Base-by-base conservation (phyloP, 177 flowering plant species). In the Vitis hybrid region DNA sequence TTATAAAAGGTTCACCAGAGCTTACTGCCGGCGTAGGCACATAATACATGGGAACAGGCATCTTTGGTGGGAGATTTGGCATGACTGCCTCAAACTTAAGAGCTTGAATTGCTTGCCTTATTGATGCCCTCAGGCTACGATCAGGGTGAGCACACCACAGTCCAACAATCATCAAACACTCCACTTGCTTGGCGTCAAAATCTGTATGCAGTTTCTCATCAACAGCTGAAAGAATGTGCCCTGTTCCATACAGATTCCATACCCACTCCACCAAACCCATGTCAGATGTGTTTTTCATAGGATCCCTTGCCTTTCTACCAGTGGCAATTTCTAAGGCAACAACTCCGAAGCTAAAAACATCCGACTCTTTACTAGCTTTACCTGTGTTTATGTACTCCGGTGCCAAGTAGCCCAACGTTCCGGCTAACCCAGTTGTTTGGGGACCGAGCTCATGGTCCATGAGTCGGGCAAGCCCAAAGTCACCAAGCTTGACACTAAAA, bases 401-500 rank as follows among this genome's bases (percentile, higher is more conserved):
- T 14, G 86, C 88, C 71, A 85, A 18, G 66, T 82, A 85, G 30
- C 82, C 88, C 7, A 83, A 49, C 0, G 86, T 85, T 19, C 88
- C 86, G 0, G 78, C 84, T 35, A 81, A 32, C 17, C 68, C 79
- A 1, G 83, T 81, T 13, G 88, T 81, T 18, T 74, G 70, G 8
- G 77, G 72, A 2, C 83, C 82, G 1, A 80, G 64, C 18, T 80
- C 82, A 71, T 85, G 88, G 65, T 83, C 88, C 81, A 80, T 72
- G 5, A 85, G 68, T 59, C 80, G 24, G 15, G 86, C 88, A 17
- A 85, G 61, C 18, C 88, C 88, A 17, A 85, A 85, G 59, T 85
- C 88, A 18, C 88, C 85, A 9, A 85, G 83, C 77, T 85, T 85
- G 51, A 72, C 83, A 30, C 76, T 80, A 64, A 83, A 85, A 60